Base-by-base conservation (phyloP, 2,329 filamentous ascomycete genomes). In the Pseudocercospora fuligena region DNA sequence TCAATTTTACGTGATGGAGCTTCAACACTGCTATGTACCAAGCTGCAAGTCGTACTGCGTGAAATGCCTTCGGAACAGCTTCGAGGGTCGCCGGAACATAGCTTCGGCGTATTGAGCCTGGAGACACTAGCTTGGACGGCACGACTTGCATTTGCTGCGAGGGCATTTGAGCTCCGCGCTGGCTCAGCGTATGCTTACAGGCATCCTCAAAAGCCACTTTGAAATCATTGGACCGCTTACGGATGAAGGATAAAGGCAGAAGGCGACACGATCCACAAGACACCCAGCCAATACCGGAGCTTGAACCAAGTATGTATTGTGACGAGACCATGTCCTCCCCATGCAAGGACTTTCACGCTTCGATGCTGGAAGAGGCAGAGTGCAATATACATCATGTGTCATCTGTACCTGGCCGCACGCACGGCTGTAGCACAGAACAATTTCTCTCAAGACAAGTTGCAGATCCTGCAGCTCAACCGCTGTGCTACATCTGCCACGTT, bases 401-500 rank as follows among this genome's bases (percentile, higher is more conserved):
- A 40, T 40, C 54, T 23, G 31, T 21, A 5, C 11, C n/a, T 1
- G 12, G 31, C 16, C n/a, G 54, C 31, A 58, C 27, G 29, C 54
- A 54, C 36, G 25, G 16, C 9, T 23, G 51, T 54, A 27, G 25
- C 25, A 58, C 54, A 58, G 54, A 16, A 25, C 29, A 19, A 12
- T n/a, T 19, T 21, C 16, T 11, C n/a, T n/a, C 14, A 14, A 16
- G 27, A 29, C 54, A 58, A 40, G 33, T 19, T 40, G 31, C 27
- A 58, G 54, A 58, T 58, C 31, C 54, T 58, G 31, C 54, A 33
- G 54, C 54, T 58, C n/a, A 40, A 58, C 27, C 21, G 27, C 40
- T 19, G 54, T 58, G 54, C 54, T n/a, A 58, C 54, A 12, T 19
- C 54, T 58, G 54, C 54, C 54, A 58, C 54, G 54, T 58, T 58